Conservation (phyloP, 2,329 filamentous ascomycete species). For the Paramyrothecium roridum region DNA sequence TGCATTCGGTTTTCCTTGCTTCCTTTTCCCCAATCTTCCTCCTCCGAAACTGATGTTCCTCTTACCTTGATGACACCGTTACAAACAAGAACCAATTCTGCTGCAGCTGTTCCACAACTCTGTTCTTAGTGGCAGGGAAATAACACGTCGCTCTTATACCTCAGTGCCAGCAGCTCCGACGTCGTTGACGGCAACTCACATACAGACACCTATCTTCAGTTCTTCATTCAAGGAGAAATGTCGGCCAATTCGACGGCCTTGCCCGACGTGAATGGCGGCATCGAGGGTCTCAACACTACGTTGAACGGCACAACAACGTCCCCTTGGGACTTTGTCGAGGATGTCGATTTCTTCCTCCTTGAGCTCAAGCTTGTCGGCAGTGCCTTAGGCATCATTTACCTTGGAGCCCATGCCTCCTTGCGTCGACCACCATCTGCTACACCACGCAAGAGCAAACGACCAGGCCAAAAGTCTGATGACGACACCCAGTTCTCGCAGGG, state of each 20-base stretch:
- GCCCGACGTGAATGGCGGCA: constrained; percentile 9
- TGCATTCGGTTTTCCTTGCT: too few species aligned
- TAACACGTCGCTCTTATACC: too few species aligned
- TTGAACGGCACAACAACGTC: constrained; percentile 15
- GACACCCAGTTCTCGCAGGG: constrained; percentile 48
- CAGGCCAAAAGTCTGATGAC: constrained; percentile 40
- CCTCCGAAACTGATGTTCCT: too few species aligned
- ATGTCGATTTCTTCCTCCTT: constrained; percentile 40
- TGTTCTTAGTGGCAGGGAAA: too few species aligned
- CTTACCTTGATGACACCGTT: too few species aligned
- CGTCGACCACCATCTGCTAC: constrained; percentile 78
- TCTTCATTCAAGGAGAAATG: constrained; percentile 7
- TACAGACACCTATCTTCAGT: not conserved
- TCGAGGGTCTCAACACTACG: constrained; percentile 27
- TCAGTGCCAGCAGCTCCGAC: not conserved
- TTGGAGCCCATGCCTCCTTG: constrained; percentile 81
- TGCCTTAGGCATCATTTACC: constrained; percentile 78
- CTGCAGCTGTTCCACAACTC: too few species aligned
- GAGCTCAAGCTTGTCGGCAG: constrained; percentile 54
- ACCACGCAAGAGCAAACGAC: constrained; percentile 46
- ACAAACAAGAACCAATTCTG: too few species aligned
- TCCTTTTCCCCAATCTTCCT: too few species aligned
- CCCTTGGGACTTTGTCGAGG: constrained; percentile 25
- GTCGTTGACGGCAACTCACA: constrained; percentile 1
- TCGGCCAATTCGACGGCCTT: constrained; percentile 17